Evolutionary conservation across 2,329 filamentous ascomycete genomes (phyloP).

Genomic region (Cytospora mali): DNA sequence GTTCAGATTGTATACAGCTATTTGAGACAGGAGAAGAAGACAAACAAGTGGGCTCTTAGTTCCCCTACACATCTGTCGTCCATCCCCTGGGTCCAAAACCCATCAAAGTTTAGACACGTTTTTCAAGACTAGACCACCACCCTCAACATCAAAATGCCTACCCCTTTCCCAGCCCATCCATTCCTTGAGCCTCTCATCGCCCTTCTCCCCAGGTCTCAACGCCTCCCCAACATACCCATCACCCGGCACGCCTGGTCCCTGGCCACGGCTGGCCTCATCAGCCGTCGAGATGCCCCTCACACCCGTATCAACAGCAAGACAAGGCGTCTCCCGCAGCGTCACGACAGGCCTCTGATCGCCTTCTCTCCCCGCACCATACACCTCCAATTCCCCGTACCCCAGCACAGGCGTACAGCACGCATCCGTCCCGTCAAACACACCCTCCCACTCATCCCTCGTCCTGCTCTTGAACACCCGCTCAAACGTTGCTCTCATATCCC

Average conservation of each 20-base stretch:
- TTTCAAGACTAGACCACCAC: slow-evolving; percentile 58
- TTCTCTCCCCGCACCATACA: slow-evolving; percentile 47
- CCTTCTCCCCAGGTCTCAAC: slow-evolving; percentile 70
- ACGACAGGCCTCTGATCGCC: slow-evolving; percentile 74
- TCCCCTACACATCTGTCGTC: background rate
- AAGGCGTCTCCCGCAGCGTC: slow-evolving; percentile 70
- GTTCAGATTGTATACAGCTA: background rate
- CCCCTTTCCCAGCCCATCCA: slow-evolving; percentile 83
- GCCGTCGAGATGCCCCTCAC: slow-evolving; percentile 29
- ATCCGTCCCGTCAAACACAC: slow-evolving; percentile 84
- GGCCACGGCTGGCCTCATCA: slow-evolving; percentile 53
- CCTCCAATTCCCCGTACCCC: slow-evolving; percentile 71
- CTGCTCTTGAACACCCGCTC: slow-evolving; percentile 66
- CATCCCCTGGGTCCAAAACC: background rate
- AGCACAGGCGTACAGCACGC: slow-evolving; percentile 91
- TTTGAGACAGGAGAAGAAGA: background rate
- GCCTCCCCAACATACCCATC: slow-evolving; percentile 65
- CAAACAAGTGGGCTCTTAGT: background rate
- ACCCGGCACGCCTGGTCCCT: slow-evolving; percentile 67
- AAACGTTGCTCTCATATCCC: slow-evolving; percentile 64
- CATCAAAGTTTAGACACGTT: slow-evolving; percentile 48
- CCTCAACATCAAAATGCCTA: slow-evolving; percentile 67
- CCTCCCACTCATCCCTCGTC: slow-evolving; percentile 80
- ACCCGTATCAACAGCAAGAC: slow-evolving; percentile 59
- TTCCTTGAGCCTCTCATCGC: slow-evolving; percentile 65